Evolutionary conservation across 2,329 filamentous ascomycete genomes (phyloP), one percentile per base, ranked within the genome.

Genomic region (Phoma sp.): DNA sequence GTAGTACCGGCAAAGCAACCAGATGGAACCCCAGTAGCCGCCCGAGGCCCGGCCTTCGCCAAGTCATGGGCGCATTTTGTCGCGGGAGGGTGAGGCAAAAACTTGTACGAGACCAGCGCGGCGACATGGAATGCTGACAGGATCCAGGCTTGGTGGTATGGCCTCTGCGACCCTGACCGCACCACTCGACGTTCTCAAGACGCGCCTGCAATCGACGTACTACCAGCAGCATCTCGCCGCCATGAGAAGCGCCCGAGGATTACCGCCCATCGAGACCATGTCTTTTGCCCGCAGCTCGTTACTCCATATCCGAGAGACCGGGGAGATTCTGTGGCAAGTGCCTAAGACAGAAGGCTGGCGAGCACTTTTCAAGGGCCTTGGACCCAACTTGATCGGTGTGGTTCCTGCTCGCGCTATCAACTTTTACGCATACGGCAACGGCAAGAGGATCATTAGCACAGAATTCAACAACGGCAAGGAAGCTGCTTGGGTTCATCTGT

Each of bases 41-140:
- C 67, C 17, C 70, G 72, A 57, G 68, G 73, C 19, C 66, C 75
- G 56, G 74, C 87, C 17, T 78, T 74, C 72, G 78, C 74, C 67
- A 93, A 92, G 76, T 92, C 92, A 75, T 96, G 92, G 90, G 90
- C 92, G 58, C 92, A 96, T 80, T 88, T 97, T 70, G 84, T 96
- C 55, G 93, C 93, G 50, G 93, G 93, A 82, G 93, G 88, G 92
- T 96, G 84, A 69, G 69, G 51, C 48, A 45, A 39, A 43, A 43
- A 33, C 38, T 41, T 29, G 13, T 32, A 31, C 24, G n/a, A 17
- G 9, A 40, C n/a, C 24, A 31, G 24, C 43, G 29, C 27, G 29
- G 85, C n/a, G 39, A 52, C 19, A 17, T 40, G 15, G 22, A 46
- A 39, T 33, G 45, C 64, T 72, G 38, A 72, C 56, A 33, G 5